Evolutionary conservation across 176 grass and related monocot genomes (phyloP).

Genomic region (Triticum monococcum): DNA sequence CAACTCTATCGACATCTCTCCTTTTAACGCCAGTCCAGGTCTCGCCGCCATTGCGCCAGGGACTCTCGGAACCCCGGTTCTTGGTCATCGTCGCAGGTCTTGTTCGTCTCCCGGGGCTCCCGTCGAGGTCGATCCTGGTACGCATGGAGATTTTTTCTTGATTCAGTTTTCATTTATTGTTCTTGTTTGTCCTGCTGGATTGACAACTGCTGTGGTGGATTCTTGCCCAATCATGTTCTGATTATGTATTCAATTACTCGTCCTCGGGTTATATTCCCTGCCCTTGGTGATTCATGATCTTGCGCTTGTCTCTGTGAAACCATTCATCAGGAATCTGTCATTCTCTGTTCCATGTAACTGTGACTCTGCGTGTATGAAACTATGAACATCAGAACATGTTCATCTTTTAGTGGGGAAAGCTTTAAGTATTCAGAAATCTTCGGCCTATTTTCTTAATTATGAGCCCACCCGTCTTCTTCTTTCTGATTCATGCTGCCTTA

Average conservation of each 20-base stretch:
- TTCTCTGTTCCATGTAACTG: neutral
- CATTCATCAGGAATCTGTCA: neutral
- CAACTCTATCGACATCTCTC: neutral
- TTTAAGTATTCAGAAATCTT: neutral
- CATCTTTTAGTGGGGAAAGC: neutral
- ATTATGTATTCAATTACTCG: neutral
- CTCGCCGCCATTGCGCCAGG: neutral
- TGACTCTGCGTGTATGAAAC: neutral
- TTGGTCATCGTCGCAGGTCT: neutral
- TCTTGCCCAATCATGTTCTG: neutral
- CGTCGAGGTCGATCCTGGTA: neutral
- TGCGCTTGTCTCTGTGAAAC: neutral
- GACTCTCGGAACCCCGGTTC: neutral
- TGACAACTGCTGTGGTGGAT: neutral
- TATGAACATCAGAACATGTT: neutral
- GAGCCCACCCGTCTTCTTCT: neutral
- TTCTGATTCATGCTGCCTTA: neutral
- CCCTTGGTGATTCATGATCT: no score
- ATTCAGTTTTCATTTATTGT: neutral
- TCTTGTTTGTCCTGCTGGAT: neutral
- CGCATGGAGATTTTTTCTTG: neutral
- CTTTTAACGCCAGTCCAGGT: no score
- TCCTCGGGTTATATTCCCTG: neutral
- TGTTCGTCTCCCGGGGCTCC: neutral
- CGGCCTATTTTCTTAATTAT: neutral